Evolutionary conservation across 345 rosid genomes (phyloP).

Genomic region (Populus ilicifolia): DNA sequence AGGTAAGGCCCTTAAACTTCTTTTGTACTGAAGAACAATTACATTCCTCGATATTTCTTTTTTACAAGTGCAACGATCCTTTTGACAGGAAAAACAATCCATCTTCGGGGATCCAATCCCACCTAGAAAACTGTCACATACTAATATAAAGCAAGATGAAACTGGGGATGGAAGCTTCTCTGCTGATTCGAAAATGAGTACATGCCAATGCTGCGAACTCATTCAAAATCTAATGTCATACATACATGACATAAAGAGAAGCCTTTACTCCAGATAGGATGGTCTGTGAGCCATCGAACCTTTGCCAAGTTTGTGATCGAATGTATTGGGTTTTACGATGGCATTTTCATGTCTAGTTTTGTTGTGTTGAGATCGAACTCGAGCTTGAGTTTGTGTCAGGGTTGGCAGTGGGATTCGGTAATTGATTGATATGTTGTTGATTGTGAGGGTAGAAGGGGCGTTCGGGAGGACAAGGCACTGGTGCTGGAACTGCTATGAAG

Average conservation of each 20-base stretch:
- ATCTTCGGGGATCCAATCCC: slow-evolving; percentile 17
- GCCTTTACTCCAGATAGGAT: neutral
- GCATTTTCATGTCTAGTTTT: slow-evolving; percentile 5
- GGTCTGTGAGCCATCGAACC: neutral
- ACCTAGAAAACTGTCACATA: slow-evolving; percentile 17
- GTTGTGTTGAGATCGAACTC: slow-evolving; percentile 17
- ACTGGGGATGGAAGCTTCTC: neutral
- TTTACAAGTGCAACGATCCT: slow-evolving; percentile 20
- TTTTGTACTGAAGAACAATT: slow-evolving; percentile 8
- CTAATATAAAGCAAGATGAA: slow-evolving; percentile 2
- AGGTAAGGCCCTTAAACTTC: slow-evolving; percentile 1
- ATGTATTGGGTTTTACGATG: neutral
- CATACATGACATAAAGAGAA: slow-evolving; percentile 16
- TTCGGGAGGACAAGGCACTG: slow-evolving; percentile 44
- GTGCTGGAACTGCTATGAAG: slow-evolving; percentile 75
- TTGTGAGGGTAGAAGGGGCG: slow-evolving; percentile 18
- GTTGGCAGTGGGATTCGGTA: neutral
- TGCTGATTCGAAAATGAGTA: neutral
- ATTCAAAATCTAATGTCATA: slow-evolving; percentile 15
- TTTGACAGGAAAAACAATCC: slow-evolving; percentile 20
- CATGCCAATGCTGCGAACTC: slow-evolving; percentile 17
- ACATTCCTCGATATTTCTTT: slow-evolving; percentile 7
- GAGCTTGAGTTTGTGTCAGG: slow-evolving; percentile 11
- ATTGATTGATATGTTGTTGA: slow-evolving; percentile 13
- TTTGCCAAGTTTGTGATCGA: neutral